Percentiles rank a stretch among this genome's conserved stretches.
phyloP scores from a whole-genome alignment of 1,284 basidiomycete species.

The Microbotryomycetes sp. region DNA sequence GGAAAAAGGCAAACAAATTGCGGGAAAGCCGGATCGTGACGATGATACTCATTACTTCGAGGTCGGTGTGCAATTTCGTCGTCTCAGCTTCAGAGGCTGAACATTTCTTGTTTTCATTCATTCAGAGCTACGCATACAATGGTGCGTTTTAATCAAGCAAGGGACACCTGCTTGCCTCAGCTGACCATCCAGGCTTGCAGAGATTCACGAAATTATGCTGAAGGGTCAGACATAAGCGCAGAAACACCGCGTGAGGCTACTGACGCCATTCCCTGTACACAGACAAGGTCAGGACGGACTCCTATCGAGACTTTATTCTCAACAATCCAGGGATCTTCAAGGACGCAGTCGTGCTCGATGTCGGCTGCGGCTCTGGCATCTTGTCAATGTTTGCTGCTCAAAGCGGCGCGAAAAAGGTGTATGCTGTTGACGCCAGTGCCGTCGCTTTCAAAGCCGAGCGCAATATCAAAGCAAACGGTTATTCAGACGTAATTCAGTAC shows the following conservation, averaged over 20 bases:
- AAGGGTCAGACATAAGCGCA: constrained; percentile 28
- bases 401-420: constrained; percentile 85
- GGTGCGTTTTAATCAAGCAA: too few relatives aligned
- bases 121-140: constrained; percentile 68
- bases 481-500: constrained; percentile 66
- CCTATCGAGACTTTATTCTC: constrained; percentile 86
- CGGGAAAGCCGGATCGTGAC: constrained; percentile 47
- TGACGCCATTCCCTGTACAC: not conserved
- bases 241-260: not conserved
- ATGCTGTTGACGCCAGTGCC: constrained; percentile 85
- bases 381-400: constrained; percentile 86
- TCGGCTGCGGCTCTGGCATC: constrained; percentile 88
- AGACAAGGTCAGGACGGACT: constrained; percentile 86
- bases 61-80: constrained; percentile 38
- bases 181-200: constrained; percentile 22
- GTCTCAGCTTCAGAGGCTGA: not conserved
- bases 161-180: not conserved
- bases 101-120: not conserved
- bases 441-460: constrained; percentile 74
- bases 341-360: constrained; percentile 83
- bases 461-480: constrained; percentile 72
- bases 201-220: constrained; percentile 55
- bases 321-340: constrained; percentile 69
- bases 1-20: constrained; percentile 35
- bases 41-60: constrained; percentile 94